phyloP scores from a whole-genome alignment of 2,329 filamentous ascomycete species.

The Cercospora sp. region DNA sequence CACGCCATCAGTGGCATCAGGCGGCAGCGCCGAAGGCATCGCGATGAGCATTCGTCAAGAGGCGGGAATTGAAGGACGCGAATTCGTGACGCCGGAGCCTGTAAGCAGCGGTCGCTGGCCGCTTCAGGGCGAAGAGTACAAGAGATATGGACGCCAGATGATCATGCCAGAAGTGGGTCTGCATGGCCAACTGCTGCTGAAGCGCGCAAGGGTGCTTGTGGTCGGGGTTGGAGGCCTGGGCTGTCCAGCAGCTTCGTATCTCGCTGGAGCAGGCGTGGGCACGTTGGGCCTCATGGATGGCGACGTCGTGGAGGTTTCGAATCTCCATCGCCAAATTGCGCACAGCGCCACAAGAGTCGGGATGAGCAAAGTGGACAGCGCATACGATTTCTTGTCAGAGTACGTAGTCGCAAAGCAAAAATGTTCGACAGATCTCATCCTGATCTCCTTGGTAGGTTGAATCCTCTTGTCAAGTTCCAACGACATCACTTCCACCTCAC shows the following conservation, averaged over 20 bases:
- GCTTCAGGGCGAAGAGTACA: slow-evolving; percentile 71
- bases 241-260: slow-evolving; percentile 88
- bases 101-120: slow-evolving; percentile 58
- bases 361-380: slow-evolving; percentile 77
- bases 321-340: slow-evolving; percentile 87
- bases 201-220: slow-evolving; percentile 69
- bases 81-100: slow-evolving; percentile 21
- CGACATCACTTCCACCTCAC: slow-evolving; percentile 65
- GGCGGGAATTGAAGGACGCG: slow-evolving; percentile 18
- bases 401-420: slow-evolving; percentile 37
- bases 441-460: slow-evolving; percentile 51
- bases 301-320: slow-evolving; percentile 83
- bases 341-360: slow-evolving; percentile 72
- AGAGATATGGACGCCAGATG: slow-evolving; percentile 85
- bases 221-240: slow-evolving; percentile 88
- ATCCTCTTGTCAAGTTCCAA: slow-evolving; percentile 67
- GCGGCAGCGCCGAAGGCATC: slow-evolving; percentile 21
- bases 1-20: slow-evolving; percentile 17
- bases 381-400: slow-evolving; percentile 45
- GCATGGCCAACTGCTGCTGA: slow-evolving; percentile 73
- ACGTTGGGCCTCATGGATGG: slow-evolving; percentile 82
- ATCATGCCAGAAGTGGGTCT: slow-evolving; percentile 81
- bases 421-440: slow-evolving; percentile 1
- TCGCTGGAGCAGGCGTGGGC: slow-evolving; percentile 85
- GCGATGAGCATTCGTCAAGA: slow-evolving; percentile 28